Base-by-base conservation (phyloP, 2,329 filamentous ascomycete species). In the Acephala macrosclerotiorum region DNA sequence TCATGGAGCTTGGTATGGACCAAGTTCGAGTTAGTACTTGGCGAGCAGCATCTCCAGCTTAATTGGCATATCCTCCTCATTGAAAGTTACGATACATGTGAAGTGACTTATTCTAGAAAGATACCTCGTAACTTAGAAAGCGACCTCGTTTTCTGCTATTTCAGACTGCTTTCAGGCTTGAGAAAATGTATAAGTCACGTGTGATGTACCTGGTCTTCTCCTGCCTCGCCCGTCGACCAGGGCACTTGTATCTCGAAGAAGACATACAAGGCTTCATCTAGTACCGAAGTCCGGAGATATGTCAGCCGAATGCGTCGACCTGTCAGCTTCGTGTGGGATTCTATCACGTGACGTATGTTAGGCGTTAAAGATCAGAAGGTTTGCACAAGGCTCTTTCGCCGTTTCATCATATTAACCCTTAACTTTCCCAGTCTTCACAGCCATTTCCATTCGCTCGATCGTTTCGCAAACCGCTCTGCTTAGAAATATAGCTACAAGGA, bases 401-500 rank as follows among this genome's bases (percentile, higher is more conserved):
- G 47, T 51, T 51, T 51, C 47, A 51, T 25, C 25, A 51, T 18
- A 51, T 51, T 51, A 51, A 29, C 47, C 47, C 11, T 26, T 51
- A 25, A 51, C 11, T 26, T 51, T 26, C 49, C 49, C 16, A 53
- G 18, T 11, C 25, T 26, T 53, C 12, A 8, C 25, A 18, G 22
- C 26, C 25, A 29, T n/a, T 33, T n/a, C 14, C 8, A 53, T 53
- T 53, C 49, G 49, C 49, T 53, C 25, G 49, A 29, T 53, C 49
- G 49, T 53, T 33, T 53, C 49, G n/a, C 26, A 7, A 29, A 11
- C 26, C 29, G 25, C 22, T 3, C 18, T 53, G 49, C 26, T 53
- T 6, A 33, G 25, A 18, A 29, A 18, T 4, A 14, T 12, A 51
- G 3, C 14, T 47, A 22, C 42, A 47, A 42, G 42, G 42, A 49